Conservation (phyloP, 1,284 basidiomycete species). For the Malassezia restricta region DNA sequence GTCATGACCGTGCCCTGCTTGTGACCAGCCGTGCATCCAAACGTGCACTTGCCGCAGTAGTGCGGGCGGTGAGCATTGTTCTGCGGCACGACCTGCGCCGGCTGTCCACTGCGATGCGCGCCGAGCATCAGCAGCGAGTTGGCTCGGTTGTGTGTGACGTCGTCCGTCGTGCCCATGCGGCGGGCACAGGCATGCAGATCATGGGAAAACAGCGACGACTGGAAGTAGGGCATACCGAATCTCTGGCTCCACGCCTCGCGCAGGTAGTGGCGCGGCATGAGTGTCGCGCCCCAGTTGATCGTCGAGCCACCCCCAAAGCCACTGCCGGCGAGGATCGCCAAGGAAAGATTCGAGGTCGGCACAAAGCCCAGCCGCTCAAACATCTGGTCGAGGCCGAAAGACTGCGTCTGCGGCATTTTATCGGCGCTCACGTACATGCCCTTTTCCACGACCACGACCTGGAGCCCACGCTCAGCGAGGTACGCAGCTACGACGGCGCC, state of each 20-base stretch:
- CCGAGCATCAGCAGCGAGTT: constrained; percentile 46
- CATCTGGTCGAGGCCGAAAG: constrained; percentile 44
- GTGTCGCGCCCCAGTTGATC: constrained; percentile 50
- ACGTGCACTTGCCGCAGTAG: constrained; percentile 47
- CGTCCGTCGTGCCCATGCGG: constrained; percentile 46
- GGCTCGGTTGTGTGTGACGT: constrained; percentile 46
- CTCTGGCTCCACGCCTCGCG: constrained; percentile 47
- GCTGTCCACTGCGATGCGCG: constrained; percentile 40
- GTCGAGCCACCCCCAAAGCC: constrained; percentile 50
- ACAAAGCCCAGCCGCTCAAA: constrained; percentile 48
- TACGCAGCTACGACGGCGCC: constrained; percentile 47
- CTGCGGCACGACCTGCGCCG: constrained; percentile 45
- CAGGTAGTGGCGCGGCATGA: constrained; percentile 47
- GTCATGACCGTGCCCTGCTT: constrained; percentile 46
- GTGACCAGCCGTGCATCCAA: constrained; percentile 46
- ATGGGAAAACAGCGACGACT: constrained; percentile 41
- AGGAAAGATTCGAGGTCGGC: constrained; percentile 45
- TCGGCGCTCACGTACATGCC: constrained; percentile 46
- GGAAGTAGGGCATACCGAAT: constrained; percentile 46
- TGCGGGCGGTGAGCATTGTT: constrained; percentile 47
- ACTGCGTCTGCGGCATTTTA: constrained; percentile 43
- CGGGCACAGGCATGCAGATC: constrained; percentile 46
- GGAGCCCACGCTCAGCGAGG: constrained; percentile 44
- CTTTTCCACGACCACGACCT: constrained; percentile 49
- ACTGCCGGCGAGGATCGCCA: constrained; percentile 47